Evolutionary conservation across 2,329 filamentous ascomycete species (phyloP).

Genomic region (Xylariaceae sp.): DNA sequence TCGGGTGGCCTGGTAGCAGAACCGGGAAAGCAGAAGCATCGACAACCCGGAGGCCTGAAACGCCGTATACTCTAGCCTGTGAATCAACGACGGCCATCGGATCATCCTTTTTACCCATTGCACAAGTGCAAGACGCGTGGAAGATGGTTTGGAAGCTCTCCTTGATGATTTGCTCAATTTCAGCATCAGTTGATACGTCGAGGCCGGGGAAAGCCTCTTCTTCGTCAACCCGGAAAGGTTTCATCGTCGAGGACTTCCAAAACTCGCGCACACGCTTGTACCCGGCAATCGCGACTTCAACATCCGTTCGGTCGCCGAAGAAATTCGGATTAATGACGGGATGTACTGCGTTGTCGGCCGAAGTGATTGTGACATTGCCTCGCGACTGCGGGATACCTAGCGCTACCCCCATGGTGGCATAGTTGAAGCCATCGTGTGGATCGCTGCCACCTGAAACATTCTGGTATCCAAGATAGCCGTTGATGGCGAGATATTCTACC

Average conservation of each 20-base stretch:
- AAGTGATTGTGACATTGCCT: constrained; percentile 27
- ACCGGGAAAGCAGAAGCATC: constrained; percentile 40
- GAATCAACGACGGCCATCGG: constrained; percentile 5
- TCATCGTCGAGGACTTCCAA: background rate
- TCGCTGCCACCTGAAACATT: constrained; percentile 1
- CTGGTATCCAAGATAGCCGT: constrained; percentile 26
- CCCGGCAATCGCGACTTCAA: constrained; percentile 51
- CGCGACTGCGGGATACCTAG: constrained; percentile 19
- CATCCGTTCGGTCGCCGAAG: constrained; percentile 50
- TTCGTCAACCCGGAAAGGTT: background rate
- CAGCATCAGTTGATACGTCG: constrained; percentile 1
- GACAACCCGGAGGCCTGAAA: constrained; percentile 23
- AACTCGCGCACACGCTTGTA: constrained; percentile 51
- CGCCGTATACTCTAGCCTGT: background rate
- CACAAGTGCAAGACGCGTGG: constrained; percentile 11
- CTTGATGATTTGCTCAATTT: constrained; percentile 8
- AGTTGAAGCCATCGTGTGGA: constrained; percentile 27
- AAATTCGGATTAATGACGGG: constrained; percentile 52
- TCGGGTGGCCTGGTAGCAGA: constrained; percentile 24
- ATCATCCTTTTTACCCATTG: constrained; percentile 14
- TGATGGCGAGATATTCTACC: constrained; percentile 26
- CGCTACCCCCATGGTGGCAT: constrained; percentile 16
- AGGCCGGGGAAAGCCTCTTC: constrained; percentile 14
- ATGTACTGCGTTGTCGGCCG: constrained; percentile 6
- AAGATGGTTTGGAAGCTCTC: background rate